Evolutionary conservation across 768 basidiomycete genomes (phyloP).

Genomic region (Grammothele lineata): DNA sequence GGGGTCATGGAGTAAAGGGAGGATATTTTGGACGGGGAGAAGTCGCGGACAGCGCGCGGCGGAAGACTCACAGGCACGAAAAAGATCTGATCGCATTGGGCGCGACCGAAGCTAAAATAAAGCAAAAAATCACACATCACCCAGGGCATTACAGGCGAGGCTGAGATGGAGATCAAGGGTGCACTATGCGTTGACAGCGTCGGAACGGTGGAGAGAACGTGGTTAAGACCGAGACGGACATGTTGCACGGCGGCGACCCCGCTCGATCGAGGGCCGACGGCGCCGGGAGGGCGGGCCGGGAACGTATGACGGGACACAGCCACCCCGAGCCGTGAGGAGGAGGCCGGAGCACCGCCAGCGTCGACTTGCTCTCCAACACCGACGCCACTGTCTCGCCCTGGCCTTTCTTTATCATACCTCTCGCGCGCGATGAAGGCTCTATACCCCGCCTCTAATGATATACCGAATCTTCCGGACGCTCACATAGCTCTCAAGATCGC

Average conservation of each 20-base stretch:
- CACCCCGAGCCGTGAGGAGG: background rate
- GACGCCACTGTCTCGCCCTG: background rate
- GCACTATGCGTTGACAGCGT: too few relatives aligned
- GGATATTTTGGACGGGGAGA: background rate
- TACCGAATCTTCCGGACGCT: slow-evolving; percentile 43
- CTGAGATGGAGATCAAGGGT: background rate
- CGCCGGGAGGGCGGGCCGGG: background rate
- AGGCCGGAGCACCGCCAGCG: background rate
- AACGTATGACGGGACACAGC: background rate
- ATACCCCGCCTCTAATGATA: slow-evolving; percentile 61
- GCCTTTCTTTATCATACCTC: background rate
- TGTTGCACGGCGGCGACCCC: too few relatives aligned
- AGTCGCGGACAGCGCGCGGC: background rate
- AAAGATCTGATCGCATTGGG: too few relatives aligned
- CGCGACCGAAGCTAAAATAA: too few relatives aligned
- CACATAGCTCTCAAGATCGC: slow-evolving; percentile 74
- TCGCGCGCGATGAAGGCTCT: slow-evolving; percentile 48
- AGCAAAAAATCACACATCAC: too few relatives aligned
- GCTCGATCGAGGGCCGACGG: background rate
- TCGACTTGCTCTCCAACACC: background rate
- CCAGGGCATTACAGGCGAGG: too few relatives aligned
- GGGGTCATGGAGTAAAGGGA: slow-evolving; percentile 1
- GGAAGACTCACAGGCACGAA: background rate
- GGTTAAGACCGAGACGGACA: too few relatives aligned
- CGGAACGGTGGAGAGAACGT: too few relatives aligned